Base-by-base conservation (phyloP, 1,139 yeast genomes). In the Pichia sp. region DNA sequence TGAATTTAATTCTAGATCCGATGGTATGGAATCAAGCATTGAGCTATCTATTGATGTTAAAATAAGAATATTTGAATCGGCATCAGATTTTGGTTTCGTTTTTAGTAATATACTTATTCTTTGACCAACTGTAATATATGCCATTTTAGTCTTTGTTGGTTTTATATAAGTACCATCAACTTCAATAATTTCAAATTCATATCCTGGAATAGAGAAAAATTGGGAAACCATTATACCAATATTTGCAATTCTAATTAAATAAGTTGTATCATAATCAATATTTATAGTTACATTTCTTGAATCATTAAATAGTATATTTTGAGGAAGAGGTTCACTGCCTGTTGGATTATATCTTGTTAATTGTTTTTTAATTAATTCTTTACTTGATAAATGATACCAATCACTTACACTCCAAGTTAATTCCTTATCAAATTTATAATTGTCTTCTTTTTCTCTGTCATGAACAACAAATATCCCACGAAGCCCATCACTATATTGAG, bases 261-360 rank as follows among this genome's bases (percentile, higher is more conserved):
- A 82, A 1, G 85, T 82, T 51, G 73, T 80, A 41, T 75, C 74
- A 22, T 82, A 78, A 48, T 76, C 70, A 46, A 84, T 82, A 25
- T 62, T 45, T 65, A 86, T 69, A 3, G 84, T 71, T 22, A 66
- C 71, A 55, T 80, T 78, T 45, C 74, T 71, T 11, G 84, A 71
- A 51, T 83, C 84, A 58, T 83, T 82, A 59, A 83, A 73, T 45
- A 83, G 66, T 33, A 78, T 57, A 56, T 77, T 80, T 51, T 79
- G 79, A 7, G 92, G 92, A 47, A 83, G 74, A 33, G 92, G 92
- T 61, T 84, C 94, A 34, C 86, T 87, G 45, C 94, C 94, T 1
- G 90, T 82, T 30, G 94, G 94, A 54, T 84, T 84, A 59, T 74
- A 83, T 51, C 82, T 64, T 41, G 73, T 72, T 58, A 81, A 63